Percentiles rank a stretch among this genome's conserved stretches.
Conservation (phyloP, 768 basidiomycete genomes). For the Tricholoma terreum region DNA sequence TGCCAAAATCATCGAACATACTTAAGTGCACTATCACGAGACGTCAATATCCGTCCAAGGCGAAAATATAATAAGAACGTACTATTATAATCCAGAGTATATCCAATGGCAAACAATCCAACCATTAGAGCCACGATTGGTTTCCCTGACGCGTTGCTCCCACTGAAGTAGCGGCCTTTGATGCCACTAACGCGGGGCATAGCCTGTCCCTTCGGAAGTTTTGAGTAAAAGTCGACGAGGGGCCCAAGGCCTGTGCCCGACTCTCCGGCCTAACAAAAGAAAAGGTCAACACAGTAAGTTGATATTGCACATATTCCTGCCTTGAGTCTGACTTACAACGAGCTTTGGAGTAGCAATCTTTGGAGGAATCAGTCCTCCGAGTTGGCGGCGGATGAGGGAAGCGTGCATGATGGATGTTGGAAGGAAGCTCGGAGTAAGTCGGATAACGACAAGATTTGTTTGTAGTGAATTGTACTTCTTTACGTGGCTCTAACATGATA, state of each 20-base stretch:
- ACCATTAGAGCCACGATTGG: slow-evolving; percentile 64
- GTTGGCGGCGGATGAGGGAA: slow-evolving; percentile 79
- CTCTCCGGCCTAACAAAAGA: slow-evolving; percentile 61
- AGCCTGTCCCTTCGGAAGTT: slow-evolving; percentile 87
- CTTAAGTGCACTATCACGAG: slow-evolving; percentile 72
- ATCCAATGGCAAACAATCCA: slow-evolving; percentile 72
- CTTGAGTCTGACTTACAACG: slow-evolving; percentile 53
- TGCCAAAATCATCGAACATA: slow-evolving; percentile 36
- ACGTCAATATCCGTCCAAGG: slow-evolving; percentile 6
- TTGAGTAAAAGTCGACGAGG: slow-evolving; percentile 95
- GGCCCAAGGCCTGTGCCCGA: slow-evolving; percentile 77
- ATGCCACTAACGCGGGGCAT: slow-evolving; percentile 62
- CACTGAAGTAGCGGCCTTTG: slow-evolving; percentile 80
- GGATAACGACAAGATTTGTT: slow-evolving; percentile 10
- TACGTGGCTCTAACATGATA: background rate
- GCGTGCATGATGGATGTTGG: slow-evolving; percentile 61
- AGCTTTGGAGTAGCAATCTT: slow-evolving; percentile 92
- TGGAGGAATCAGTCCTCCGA: slow-evolving; percentile 84
- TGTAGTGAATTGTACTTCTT: slow-evolving; percentile 1
- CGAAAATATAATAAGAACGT: slow-evolving; percentile 34
- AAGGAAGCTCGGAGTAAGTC: slow-evolving; percentile 21
- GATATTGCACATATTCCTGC: background rate
- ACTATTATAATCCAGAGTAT: slow-evolving; percentile 91
- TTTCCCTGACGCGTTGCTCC: slow-evolving; percentile 77
- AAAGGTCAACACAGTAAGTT: slow-evolving; percentile 2